Evolutionary conservation across 192 early-diverging fungal genomes (phyloP).

Genomic region (Backusella circina): DNA sequence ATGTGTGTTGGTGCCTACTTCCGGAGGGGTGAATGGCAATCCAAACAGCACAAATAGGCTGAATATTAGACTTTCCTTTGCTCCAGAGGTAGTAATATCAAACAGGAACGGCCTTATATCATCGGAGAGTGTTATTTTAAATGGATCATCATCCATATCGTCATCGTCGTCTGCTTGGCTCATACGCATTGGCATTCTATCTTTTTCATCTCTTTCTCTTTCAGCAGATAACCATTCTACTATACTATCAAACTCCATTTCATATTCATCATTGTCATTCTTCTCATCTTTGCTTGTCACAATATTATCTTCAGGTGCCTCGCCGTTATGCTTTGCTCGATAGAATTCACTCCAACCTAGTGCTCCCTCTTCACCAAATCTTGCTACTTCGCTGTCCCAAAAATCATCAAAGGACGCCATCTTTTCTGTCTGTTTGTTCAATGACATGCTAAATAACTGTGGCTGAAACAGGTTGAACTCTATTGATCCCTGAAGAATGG

Average conservation of each 20-base stretch:
- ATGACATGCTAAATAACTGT: conserved; percentile 9
- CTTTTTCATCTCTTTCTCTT: conserved; percentile 19
- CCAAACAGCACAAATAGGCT: conserved; percentile 47
- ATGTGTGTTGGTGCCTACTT: conserved; percentile 31
- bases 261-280: background rate
- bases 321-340: conserved; percentile 30
- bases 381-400: conserved; percentile 52
- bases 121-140: conserved; percentile 48
- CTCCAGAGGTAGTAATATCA: conserved; percentile 37
- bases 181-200: conserved; percentile 13
- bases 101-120: conserved; percentile 46
- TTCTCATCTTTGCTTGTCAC: background rate
- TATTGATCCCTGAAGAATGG: conserved; percentile 44
- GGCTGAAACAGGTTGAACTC: conserved; percentile 46
- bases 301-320: background rate
- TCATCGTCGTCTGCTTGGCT: conserved; percentile 2
- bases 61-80: conserved; percentile 39
- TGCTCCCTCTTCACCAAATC: conserved; percentile 54
- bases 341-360: conserved; percentile 42
- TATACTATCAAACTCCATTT: background rate
- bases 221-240: conserved; percentile 32
- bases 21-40: conserved; percentile 41
- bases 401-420: conserved; percentile 41
- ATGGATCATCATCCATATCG: conserved; percentile 47
- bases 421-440: conserved; percentile 30